Conservation (phyloP, 257 asterid genomes). For the Capsicum chinense region DNA sequence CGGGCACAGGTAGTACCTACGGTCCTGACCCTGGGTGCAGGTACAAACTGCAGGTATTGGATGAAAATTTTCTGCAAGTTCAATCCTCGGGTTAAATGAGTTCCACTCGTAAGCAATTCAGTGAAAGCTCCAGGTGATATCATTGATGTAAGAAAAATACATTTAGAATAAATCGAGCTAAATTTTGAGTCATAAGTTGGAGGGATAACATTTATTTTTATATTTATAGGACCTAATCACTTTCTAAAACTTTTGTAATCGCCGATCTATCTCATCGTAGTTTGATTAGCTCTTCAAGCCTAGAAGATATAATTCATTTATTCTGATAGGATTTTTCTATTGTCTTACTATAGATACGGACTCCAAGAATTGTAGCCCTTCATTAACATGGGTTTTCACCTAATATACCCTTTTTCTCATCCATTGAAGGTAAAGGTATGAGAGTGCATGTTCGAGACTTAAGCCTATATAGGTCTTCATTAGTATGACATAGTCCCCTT, state of each 20-base stretch:
- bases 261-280: neutral
- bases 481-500: neutral
- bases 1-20: no score
- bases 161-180: no score
- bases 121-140: no score
- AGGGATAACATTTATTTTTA: no score
- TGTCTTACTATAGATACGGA: neutral
- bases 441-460: neutral
- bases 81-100: no score
- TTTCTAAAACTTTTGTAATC: constrained; percentile 13
- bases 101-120: no score
- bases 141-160: no score
- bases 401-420: neutral
- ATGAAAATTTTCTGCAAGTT: no score
- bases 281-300: neutral
- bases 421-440: neutral
- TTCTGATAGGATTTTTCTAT: neutral
- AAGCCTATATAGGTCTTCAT: neutral
- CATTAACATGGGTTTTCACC: neutral
- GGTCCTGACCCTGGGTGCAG: no score
- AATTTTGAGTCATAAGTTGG: no score
- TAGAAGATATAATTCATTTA: neutral
- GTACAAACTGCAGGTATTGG: no score
- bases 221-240: neutral
- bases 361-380: neutral